Evolutionary conservation across 2,329 filamentous ascomycete species (phyloP).

Genomic region (Ceratocystis ficicola): DNA sequence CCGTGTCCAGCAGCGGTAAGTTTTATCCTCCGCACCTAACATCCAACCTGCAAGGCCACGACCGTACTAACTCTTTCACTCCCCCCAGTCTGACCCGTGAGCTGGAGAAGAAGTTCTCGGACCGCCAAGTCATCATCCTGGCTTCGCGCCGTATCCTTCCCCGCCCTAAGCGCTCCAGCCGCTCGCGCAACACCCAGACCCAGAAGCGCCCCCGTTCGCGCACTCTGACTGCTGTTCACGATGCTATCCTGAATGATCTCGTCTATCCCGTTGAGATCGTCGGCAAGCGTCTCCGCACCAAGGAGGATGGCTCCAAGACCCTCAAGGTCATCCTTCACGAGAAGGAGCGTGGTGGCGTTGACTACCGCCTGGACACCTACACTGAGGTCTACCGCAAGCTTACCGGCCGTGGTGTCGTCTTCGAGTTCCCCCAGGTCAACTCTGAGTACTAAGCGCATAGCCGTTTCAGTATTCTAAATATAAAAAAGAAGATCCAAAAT

Average conservation of each 20-base stretch:
- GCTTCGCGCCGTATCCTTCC: slow-evolving; percentile 97
- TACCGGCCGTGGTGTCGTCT: slow-evolving; percentile 90
- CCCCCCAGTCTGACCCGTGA: slow-evolving; percentile 87
- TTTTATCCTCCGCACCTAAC: slow-evolving; percentile 23
- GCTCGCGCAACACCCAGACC: slow-evolving; percentile 88
- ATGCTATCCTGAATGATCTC: slow-evolving; percentile 93
- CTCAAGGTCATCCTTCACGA: slow-evolving; percentile 99
- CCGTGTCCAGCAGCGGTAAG: slow-evolving; percentile 99
- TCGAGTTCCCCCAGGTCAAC: slow-evolving; percentile 89
- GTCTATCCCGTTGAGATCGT: slow-evolving; percentile 99
- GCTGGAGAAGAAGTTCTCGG: slow-evolving; percentile 99
- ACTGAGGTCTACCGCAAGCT: slow-evolving; percentile 98
- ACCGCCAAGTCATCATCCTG: slow-evolving; percentile 98
- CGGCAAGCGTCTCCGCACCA: slow-evolving; percentile 95
- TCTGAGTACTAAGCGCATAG: slow-evolving; percentile 60
- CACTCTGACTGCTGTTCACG: slow-evolving; percentile 97
- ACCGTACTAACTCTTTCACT: slow-evolving; percentile 24
- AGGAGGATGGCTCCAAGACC: slow-evolving; percentile 96
- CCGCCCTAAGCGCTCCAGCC: slow-evolving; percentile 95
- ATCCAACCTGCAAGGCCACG: neutral
- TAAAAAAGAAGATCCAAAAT: slow-evolving; percentile 17
- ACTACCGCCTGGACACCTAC: slow-evolving; percentile 99
- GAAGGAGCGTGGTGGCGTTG: slow-evolving; percentile 98
- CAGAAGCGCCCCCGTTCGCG: slow-evolving; percentile 98
- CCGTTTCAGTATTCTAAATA: slow-evolving; percentile 19